A percentile compares a stretch with the other conserved stretches of the same genome.
Conservation (phyloP, 305 asterid genomes). For the Petunia hybrid region DNA sequence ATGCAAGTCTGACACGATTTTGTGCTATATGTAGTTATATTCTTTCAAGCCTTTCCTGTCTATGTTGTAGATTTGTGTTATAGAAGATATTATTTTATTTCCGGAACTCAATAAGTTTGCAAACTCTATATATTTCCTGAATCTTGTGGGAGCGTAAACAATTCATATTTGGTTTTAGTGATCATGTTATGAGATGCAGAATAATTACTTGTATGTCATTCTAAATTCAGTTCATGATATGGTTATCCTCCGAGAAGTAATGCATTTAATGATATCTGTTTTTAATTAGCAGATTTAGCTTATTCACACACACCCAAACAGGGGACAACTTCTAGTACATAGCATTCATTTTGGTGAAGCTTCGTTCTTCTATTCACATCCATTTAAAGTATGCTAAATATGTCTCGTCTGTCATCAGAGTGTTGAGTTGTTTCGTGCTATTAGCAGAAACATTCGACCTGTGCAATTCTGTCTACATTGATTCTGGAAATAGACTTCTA, state of each 20-base stretch:
- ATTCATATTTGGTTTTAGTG: not conserved
- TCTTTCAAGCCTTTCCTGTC: too few species aligned
- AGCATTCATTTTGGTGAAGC: not conserved
- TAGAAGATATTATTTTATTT: too few species aligned
- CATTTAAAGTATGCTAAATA: too few species aligned
- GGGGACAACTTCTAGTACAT: not conserved
- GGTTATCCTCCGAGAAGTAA: not conserved
- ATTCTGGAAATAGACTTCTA: not conserved
- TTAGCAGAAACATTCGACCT: not conserved
- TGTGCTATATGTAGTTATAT: too few species aligned
- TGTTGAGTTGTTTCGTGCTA: not conserved
- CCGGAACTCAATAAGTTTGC: too few species aligned
- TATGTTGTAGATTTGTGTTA: too few species aligned
- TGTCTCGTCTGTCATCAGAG: not conserved
- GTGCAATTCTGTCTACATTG: not conserved
- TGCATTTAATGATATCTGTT: not conserved
- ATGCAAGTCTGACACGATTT: too few species aligned
- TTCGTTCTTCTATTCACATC: too few species aligned
- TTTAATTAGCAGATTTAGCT: not conserved
- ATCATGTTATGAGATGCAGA: not conserved
- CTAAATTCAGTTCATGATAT: not conserved
- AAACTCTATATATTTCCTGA: not conserved
- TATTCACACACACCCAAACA: not conserved
- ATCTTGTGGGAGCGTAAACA: not conserved
- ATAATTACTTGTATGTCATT: not conserved